phyloP scores from a whole-genome alignment of 2,329 filamentous ascomycete genomes.

The Ophiostoma novo-ulmi region DNA sequence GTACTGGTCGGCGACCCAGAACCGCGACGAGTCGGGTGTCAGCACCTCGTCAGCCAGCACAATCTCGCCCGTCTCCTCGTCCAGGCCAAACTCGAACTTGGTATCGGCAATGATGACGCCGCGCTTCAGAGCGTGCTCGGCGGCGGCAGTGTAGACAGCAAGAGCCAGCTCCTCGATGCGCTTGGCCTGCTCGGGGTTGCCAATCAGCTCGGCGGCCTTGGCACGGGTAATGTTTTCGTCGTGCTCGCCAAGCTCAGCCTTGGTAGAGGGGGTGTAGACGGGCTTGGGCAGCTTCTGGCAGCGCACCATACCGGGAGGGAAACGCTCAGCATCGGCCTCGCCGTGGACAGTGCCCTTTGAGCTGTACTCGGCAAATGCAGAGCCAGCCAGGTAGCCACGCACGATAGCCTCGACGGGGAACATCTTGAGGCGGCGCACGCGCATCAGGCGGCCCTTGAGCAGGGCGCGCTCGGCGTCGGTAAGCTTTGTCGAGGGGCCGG shows the following conservation, averaged over 20 bases:
- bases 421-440: conserved; percentile 66
- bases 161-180: conserved; percentile 62
- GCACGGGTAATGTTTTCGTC: conserved; percentile 80
- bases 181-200: conserved; percentile 56
- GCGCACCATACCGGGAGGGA: conserved; percentile 60
- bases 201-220: conserved; percentile 58
- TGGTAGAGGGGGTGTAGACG: conserved; percentile 74
- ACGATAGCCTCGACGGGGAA: conserved; percentile 80
- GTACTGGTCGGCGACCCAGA: conserved; percentile 75
- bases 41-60: conserved; percentile 80
- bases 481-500: conserved; percentile 35
- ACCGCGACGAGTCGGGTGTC: conserved; percentile 77
- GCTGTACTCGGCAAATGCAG: conserved; percentile 73
- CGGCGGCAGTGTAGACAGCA: conserved; percentile 57
- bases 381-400: conserved; percentile 84
- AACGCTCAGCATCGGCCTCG: conserved; percentile 38
- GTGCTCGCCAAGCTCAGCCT: conserved; percentile 72
- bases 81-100: conserved; percentile 62
- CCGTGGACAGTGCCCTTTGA: conserved; percentile 73
- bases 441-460: conserved; percentile 66
- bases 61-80: conserved; percentile 59
- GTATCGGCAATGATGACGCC: conserved; percentile 69
- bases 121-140: conserved; percentile 57
- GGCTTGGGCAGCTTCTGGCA: conserved; percentile 64
- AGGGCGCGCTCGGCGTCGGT: conserved; percentile 44